phyloP scores from a whole-genome alignment of 768 basidiomycete species.

The Brasilioporus rufonigricans region DNA sequence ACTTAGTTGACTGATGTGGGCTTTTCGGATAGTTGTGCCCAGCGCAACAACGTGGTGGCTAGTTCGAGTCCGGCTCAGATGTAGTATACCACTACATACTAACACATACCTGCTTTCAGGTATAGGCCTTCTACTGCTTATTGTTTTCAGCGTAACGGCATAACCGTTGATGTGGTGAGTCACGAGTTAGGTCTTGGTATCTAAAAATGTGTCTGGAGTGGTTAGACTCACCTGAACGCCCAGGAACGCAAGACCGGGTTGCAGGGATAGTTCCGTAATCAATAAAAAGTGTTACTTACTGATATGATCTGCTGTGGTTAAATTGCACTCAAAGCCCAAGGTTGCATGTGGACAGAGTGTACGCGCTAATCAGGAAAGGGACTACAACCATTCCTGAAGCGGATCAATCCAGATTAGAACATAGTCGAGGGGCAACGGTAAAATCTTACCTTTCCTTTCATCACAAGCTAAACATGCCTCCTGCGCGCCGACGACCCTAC shows the following conservation, averaged over 20 bases:
- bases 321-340: neutral
- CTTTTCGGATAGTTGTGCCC: too few relatives aligned
- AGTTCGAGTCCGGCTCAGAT: too few relatives aligned
- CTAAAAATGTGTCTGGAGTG: too few relatives aligned
- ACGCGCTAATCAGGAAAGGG: neutral
- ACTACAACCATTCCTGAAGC: neutral
- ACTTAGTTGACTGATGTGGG: too few relatives aligned
- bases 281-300: neutral
- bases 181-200: too few relatives aligned
- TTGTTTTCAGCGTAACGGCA: too few relatives aligned
- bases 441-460: neutral
- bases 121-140: too few relatives aligned
- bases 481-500: slow-evolving; percentile 53
- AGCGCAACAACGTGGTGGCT: too few relatives aligned
- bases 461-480: slow-evolving; percentile 62
- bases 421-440: neutral
- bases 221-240: too few relatives aligned
- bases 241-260: neutral
- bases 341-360: neutral
- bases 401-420: neutral
- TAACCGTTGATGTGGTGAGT: too few relatives aligned
- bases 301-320: neutral
- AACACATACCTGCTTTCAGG: too few relatives aligned
- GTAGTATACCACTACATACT: too few relatives aligned
- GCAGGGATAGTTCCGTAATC: neutral